These are phyloP conservation scores for Pleurotus citrinopileatus DNA, from an alignment of 768 basidiomycete genomes.

Conservation along the genomic window DNA sequence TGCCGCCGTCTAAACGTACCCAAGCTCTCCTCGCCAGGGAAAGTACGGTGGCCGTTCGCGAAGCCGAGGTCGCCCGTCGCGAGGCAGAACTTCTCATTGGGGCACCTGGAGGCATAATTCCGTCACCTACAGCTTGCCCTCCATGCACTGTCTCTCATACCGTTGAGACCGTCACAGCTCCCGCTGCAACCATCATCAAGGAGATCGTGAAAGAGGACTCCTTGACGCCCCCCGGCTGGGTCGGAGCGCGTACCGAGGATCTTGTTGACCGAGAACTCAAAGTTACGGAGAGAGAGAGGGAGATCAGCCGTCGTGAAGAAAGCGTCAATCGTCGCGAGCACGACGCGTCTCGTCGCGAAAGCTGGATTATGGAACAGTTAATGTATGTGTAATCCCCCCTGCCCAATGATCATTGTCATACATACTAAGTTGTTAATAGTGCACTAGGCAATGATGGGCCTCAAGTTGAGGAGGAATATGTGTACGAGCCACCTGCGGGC, in stretches of 20 bases:
- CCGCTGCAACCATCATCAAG: slow-evolving; percentile 81
- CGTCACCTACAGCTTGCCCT: slow-evolving; percentile 55
- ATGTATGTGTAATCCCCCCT: slow-evolving; percentile 64
- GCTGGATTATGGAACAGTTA: slow-evolving; percentile 92
- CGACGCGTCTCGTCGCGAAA: slow-evolving; percentile 82
- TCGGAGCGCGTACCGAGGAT: slow-evolving; percentile 73
- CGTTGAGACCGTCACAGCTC: slow-evolving; percentile 50
- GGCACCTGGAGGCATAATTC: slow-evolving; percentile 77
- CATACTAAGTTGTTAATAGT: slow-evolving; percentile 30
- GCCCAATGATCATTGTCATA: neutral
- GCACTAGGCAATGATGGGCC: slow-evolving; percentile 68
- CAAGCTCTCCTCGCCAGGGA: slow-evolving; percentile 80
- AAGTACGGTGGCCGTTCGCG: slow-evolving; percentile 74
- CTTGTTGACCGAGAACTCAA: slow-evolving; percentile 82
- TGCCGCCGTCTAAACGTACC: slow-evolving; percentile 81
- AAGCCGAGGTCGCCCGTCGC: slow-evolving; percentile 86
- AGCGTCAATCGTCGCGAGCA: slow-evolving; percentile 82
- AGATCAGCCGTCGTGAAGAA: slow-evolving; percentile 85
- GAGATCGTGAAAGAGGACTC: slow-evolving; percentile 84
- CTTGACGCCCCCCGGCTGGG: slow-evolving; percentile 78
- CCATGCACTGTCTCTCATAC: slow-evolving; percentile 52
- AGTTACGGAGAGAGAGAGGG: slow-evolving; percentile 82
- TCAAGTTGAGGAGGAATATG: slow-evolving; percentile 76
- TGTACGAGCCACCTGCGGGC: slow-evolving; percentile 63
- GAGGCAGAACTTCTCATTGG: slow-evolving; percentile 84